Percentiles rank a stretch among this genome's conserved stretches.
Conservation (phyloP, 495 filamentous ascomycete genomes). For the Talaromyces proteolyticus region DNA sequence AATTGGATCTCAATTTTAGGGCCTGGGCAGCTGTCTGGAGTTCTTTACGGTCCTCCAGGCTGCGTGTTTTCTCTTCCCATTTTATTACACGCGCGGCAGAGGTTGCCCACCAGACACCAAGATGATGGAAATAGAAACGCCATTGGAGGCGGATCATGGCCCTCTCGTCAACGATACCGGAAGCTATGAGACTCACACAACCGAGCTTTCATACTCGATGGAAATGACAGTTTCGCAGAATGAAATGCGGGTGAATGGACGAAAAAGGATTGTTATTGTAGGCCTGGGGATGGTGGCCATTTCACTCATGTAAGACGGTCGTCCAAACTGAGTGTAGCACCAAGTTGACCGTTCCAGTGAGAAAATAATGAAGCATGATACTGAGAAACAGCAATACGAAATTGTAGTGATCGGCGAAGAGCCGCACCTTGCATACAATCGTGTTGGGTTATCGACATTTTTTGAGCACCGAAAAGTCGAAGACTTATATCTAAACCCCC, state of each 20-base stretch:
- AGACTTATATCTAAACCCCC: slow-evolving; percentile 83
- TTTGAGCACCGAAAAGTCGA: slow-evolving; percentile 89
- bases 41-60: too few species aligned
- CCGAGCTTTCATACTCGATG: background rate
- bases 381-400: slow-evolving; percentile 69
- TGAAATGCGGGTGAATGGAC: slow-evolving; percentile 9
- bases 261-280: slow-evolving; percentile 78
- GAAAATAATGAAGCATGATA: slow-evolving; percentile 84
- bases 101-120: background rate
- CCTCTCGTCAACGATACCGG: background rate
- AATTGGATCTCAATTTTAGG: too few species aligned
- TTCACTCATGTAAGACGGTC: slow-evolving; percentile 70
- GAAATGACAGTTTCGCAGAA: background rate
- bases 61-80: background rate
- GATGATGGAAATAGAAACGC: background rate
- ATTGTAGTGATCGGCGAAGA: slow-evolving; percentile 92
- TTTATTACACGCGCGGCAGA: background rate
- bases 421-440: slow-evolving; percentile 87
- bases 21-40: too few species aligned
- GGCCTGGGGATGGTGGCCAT: slow-evolving; percentile 96
- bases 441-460: slow-evolving; percentile 90
- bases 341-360: slow-evolving; percentile 46
- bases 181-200: background rate
- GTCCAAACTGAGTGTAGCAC: background rate
- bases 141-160: background rate